phyloP scores from a whole-genome alignment of 495 filamentous ascomycete genomes.

The Daldinia vernicosa region DNA sequence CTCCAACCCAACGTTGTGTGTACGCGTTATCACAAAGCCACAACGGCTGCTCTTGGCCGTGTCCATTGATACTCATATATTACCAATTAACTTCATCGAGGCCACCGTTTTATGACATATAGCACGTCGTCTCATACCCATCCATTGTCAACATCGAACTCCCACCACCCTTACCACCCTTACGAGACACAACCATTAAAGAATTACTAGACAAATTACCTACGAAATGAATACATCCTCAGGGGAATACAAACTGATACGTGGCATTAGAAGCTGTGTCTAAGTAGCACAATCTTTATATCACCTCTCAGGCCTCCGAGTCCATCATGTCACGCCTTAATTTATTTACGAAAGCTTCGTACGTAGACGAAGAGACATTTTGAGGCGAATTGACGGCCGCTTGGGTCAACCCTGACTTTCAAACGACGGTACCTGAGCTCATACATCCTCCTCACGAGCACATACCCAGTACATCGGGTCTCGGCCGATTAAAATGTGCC shows the following conservation, averaged over 20 bases:
- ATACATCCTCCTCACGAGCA: conserved; percentile 13
- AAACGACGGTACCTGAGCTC: neutral
- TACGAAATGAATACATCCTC: neutral
- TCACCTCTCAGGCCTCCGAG: conserved; percentile 1
- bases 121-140: neutral
- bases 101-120: neutral
- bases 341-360: neutral
- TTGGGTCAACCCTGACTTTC: conserved; percentile 10
- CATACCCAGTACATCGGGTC: conserved; percentile 13
- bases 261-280: conserved; percentile 24
- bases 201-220: neutral
- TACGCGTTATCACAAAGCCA: neutral
- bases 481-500: conserved; percentile 27
- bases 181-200: neutral
- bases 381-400: conserved; percentile 21
- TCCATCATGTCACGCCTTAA: conserved; percentile 27
- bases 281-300: conserved; percentile 17
- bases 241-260: conserved; percentile 2
- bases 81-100: neutral
- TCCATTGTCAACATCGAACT: neutral
- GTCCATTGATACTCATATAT: neutral
- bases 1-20: conserved; percentile 18
- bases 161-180: neutral
- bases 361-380: conserved; percentile 20
- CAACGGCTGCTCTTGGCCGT: neutral